phyloP scores from a whole-genome alignment of 225 moss, liverwort and hornwort species.

The Antitrichia curtipendula region DNA sequence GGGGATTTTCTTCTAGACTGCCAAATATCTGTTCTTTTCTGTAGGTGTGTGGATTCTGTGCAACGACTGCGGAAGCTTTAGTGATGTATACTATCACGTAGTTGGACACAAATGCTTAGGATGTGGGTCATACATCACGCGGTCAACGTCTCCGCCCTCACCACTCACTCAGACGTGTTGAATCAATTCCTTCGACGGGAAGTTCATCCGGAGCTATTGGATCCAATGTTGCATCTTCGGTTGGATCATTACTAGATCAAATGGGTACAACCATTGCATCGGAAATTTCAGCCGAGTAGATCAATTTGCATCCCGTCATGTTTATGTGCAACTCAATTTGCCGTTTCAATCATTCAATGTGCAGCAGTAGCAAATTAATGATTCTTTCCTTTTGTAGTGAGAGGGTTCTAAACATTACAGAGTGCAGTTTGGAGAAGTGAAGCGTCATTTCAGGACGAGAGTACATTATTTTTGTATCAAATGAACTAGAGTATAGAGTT shows the following conservation, averaged over 20 bases:
- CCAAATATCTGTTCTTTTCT: background rate
- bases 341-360: background rate
- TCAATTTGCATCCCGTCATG: background rate
- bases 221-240: background rate
- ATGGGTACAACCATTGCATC: background rate
- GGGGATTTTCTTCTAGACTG: background rate
- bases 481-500: background rate
- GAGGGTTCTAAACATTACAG: background rate
- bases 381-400: conserved; percentile 8
- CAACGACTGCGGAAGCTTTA: conserved; percentile 58
- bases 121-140: conserved; percentile 78
- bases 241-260: background rate
- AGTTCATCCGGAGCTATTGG: background rate
- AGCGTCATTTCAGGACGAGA: background rate
- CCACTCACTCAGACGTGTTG: background rate
- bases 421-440: background rate
- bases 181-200: background rate
- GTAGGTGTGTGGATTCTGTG: conserved; percentile 54
- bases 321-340: background rate
- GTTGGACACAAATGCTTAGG: conserved; percentile 69
- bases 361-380: background rate
- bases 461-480: background rate
- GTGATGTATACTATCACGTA: conserved; percentile 60
- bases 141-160: conserved; percentile 13
- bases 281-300: conserved; percentile 3